phyloP scores from a whole-genome alignment of 371 early-diverging fungal species.

The Mortierella sp. region DNA sequence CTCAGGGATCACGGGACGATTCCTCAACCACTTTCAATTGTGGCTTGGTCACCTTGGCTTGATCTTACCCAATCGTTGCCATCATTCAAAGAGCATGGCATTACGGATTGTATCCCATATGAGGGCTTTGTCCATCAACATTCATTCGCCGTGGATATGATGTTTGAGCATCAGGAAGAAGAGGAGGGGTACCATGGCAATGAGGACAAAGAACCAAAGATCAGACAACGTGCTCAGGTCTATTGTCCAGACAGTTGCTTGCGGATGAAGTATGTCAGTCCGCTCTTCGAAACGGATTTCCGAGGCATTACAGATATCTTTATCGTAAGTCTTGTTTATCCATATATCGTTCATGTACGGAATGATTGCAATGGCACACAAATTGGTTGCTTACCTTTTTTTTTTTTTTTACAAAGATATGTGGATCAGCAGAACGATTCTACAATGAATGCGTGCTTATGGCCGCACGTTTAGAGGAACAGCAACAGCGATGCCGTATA shows the following conservation, averaged over 20 bases:
- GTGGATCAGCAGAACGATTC: no score
- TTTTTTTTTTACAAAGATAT: no score
- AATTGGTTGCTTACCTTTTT: no score
- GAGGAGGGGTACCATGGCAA: neutral
- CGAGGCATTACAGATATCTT: slow-evolving; percentile 32
- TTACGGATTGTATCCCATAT: slow-evolving; percentile 39
- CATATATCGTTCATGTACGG: no score
- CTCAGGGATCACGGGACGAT: slow-evolving; percentile 50
- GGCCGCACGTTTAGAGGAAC: no score
- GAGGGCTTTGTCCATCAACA: slow-evolving; percentile 31
- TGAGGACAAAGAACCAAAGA: no score
- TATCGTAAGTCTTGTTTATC: slow-evolving; percentile 27
- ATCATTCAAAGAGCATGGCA: slow-evolving; percentile 33
- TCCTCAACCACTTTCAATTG: slow-evolving; percentile 39
- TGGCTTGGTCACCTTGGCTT: slow-evolving; percentile 45
- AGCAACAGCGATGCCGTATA: no score
- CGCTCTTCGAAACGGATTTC: slow-evolving; percentile 36
- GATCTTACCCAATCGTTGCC: slow-evolving; percentile 38
- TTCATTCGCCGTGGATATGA: slow-evolving; percentile 29
- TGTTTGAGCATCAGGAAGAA: slow-evolving; percentile 19
- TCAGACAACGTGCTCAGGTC: slow-evolving; percentile 35
- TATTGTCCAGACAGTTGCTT: slow-evolving; percentile 42
- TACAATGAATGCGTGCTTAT: no score
- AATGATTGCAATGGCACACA: no score
- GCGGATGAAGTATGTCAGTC: slow-evolving; percentile 46